Evolutionary conservation across 805 yeast species (phyloP).

Genomic region (Wickerhamiella dianesei): DNA sequence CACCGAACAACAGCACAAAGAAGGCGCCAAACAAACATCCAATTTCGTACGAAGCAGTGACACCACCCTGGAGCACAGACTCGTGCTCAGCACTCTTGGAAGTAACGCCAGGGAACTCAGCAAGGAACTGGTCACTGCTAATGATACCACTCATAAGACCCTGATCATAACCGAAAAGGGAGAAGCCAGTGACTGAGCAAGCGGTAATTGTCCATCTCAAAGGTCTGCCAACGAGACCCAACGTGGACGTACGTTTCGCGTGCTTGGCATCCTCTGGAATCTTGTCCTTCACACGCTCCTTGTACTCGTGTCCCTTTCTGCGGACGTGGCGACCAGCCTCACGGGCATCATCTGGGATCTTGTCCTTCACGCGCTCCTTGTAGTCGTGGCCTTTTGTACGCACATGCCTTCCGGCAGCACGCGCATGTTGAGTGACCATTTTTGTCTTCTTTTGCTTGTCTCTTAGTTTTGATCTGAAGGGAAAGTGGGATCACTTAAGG

Average conservation of each 20-base stretch:
- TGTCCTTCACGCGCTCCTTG: conserved; percentile 6
- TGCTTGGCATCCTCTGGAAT: conserved; percentile 14
- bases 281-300: conserved; percentile 7
- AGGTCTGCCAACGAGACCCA: conserved; percentile 43
- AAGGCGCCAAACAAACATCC: conserved; percentile 70
- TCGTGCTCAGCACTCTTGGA: conserved; percentile 30
- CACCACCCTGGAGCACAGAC: conserved; percentile 56
- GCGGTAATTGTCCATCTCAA: conserved; percentile 39
- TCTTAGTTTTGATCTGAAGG: too few relatives aligned
- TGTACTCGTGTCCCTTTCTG: neutral
- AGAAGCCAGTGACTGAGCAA: conserved; percentile 51
- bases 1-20: conserved; percentile 48
- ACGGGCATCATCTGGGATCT: conserved; percentile 11
- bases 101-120: conserved; percentile 39
- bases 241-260: conserved; percentile 32
- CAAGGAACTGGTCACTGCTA: conserved; percentile 44
- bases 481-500: neutral
- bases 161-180: conserved; percentile 41
- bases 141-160: conserved; percentile 24
- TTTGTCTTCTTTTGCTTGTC: too few relatives aligned
- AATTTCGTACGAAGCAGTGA: conserved; percentile 39
- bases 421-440: conserved; percentile 1
- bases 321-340: conserved; percentile 8
- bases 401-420: conserved; percentile 6
- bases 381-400: neutral